These are phyloP conservation scores for Arthrinium phaeospermum DNA, from an alignment of 2,329 filamentous ascomycete species.

Conservation along the genomic window DNA sequence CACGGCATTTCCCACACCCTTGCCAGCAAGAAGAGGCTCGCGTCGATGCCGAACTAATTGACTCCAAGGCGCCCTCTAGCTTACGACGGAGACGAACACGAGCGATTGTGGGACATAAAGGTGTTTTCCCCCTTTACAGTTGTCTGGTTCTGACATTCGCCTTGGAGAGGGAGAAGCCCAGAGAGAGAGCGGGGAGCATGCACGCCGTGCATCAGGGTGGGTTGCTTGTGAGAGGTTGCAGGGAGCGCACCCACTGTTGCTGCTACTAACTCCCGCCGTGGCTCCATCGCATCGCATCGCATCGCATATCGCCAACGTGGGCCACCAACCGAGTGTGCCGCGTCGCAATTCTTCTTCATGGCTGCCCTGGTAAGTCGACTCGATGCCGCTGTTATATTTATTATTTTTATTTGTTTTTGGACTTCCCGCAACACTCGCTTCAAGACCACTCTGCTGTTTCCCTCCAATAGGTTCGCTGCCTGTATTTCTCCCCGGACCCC, in stretches of 20 bases:
- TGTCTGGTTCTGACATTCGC: not conserved
- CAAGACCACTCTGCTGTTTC: not conserved
- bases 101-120: not conserved
- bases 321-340: not conserved
- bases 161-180: no score
- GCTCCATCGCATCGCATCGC: slow-evolving; percentile 1
- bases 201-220: not conserved
- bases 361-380: slow-evolving; percentile 21
- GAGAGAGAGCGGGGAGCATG: slow-evolving; percentile 8
- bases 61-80: not conserved
- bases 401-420: not conserved
- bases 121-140: not conserved
- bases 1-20: not conserved
- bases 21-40: not conserved
- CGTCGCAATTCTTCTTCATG: slow-evolving; percentile 22
- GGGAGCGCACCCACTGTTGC: not conserved
- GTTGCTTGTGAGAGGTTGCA: slow-evolving; percentile 4
- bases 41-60: not conserved
- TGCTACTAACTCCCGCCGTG: not conserved
- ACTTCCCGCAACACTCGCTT: not conserved
- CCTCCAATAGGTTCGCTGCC: not conserved
- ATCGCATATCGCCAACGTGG: slow-evolving; percentile 11
- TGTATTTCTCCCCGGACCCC: slow-evolving; percentile 1
- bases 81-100: not conserved
- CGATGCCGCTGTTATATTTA: not conserved